These are phyloP conservation scores for Tetrahymena malaccensis DNA, from an alignment of 73 alveolate species.

Conservation along the genomic window DNA sequence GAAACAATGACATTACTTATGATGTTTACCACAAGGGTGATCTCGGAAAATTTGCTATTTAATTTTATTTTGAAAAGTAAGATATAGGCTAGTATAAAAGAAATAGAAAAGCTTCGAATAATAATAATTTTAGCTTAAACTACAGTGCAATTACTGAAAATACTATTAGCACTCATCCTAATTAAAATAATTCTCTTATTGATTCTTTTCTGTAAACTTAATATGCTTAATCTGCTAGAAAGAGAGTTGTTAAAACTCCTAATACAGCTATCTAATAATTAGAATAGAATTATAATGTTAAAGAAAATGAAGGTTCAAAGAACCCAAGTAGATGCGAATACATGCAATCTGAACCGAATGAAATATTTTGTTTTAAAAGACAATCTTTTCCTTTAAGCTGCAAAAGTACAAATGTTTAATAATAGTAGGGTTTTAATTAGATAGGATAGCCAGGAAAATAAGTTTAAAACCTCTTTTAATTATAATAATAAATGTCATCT, in stretches of 20 bases:
- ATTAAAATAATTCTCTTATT: not conserved
- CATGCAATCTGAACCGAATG: not conserved
- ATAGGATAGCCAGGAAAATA: not conserved
- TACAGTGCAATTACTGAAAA: not conserved
- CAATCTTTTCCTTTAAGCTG: not conserved
- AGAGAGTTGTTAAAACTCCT: not conserved
- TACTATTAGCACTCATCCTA: not conserved
- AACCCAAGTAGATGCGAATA: not conserved
- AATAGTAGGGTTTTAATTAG: not conserved
- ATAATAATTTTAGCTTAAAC: not conserved
- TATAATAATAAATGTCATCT: not conserved
- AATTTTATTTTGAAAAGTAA: not conserved
- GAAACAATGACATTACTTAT: not conserved
- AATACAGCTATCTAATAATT: not conserved
- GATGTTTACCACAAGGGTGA: not conserved
- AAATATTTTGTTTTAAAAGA: not conserved
- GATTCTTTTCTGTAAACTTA: not conserved
- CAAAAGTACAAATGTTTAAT: not conserved
- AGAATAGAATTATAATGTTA: not conserved
- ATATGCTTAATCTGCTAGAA: not conserved
- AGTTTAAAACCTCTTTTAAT: not conserved
- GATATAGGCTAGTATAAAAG: not conserved
- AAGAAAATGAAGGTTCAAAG: not conserved
- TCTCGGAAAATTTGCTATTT: not conserved
- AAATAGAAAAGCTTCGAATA: not conserved